phyloP scores from a whole-genome alignment of 352 stramenopile species.

The Pythium volutum region DNA sequence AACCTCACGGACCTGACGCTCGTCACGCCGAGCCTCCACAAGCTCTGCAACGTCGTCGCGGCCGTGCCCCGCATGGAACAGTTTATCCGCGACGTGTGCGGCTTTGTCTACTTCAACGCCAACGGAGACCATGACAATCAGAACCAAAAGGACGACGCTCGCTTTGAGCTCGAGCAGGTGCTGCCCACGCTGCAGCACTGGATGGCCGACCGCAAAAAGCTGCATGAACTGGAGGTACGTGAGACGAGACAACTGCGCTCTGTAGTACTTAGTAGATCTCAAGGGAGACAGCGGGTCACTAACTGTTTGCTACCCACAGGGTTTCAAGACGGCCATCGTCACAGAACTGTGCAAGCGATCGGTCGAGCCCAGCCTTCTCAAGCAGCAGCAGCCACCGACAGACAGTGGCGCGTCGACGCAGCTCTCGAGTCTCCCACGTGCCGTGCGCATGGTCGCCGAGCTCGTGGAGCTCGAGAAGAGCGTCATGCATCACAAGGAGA shows the following conservation, averaged over 20 bases:
- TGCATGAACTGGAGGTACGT: conserved; percentile 55
- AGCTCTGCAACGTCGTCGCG: conserved; percentile 76
- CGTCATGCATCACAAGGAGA: conserved; percentile 74
- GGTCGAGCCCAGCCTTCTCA: conserved; percentile 42
- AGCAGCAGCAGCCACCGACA: conserved; percentile 9
- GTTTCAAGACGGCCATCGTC: conserved; percentile 57
- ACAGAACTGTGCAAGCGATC: conserved; percentile 60
- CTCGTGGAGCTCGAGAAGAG: conserved; percentile 83
- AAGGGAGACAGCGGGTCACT: not conserved
- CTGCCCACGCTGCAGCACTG: conserved; percentile 70
- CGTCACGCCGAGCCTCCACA: conserved; percentile 73
- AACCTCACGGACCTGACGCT: conserved; percentile 82
- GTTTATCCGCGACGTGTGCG: conserved; percentile 85
- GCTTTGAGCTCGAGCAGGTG: conserved; percentile 68
- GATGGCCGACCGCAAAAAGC: conserved; percentile 49
- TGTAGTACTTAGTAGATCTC: not conserved
- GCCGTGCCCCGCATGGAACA: conserved; percentile 82
- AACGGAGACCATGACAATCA: conserved; percentile 22
- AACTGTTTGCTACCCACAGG: conserved; percentile 8
- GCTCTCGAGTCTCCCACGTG: conserved; percentile 47
- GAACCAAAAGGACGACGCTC: conserved; percentile 18
- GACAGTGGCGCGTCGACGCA: conserved; percentile 16
- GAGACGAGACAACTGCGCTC: not conserved
- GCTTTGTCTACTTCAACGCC: conserved; percentile 60
- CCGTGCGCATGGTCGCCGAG: conserved; percentile 68